phyloP scores from a whole-genome alignment of 345 rosid genomes.

The Linum trigynum region DNA sequence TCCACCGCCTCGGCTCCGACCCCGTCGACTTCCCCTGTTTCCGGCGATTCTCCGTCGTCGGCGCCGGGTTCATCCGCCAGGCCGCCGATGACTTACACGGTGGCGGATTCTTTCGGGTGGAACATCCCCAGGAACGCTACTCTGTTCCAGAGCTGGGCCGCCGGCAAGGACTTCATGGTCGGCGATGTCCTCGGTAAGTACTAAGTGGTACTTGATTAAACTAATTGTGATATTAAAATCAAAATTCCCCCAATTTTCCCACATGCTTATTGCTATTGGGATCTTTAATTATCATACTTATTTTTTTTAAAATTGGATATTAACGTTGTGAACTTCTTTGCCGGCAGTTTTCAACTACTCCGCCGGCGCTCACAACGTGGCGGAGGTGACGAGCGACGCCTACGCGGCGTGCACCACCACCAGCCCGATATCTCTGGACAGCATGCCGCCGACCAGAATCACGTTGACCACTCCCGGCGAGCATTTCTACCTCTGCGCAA shows the following conservation, averaged over 20 bases:
- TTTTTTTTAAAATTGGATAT: not conserved
- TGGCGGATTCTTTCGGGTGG: not conserved
- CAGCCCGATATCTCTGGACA: constrained; percentile 1
- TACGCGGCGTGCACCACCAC: constrained; percentile 27
- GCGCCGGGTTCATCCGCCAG: not conserved
- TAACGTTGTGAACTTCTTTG: not conserved
- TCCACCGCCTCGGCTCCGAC: too few relatives aligned
- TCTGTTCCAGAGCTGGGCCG: not conserved
- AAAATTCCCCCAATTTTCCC: not conserved
- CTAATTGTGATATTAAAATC: not conserved
- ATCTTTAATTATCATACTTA: too few relatives aligned
- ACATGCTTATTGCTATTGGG: too few relatives aligned
- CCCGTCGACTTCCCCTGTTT: not conserved
- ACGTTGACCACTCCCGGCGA: constrained; percentile 19
- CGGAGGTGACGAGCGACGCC: constrained; percentile 31
- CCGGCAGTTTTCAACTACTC: constrained; percentile 41
- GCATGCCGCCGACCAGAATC: constrained; percentile 30
- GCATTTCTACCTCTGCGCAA: too few relatives aligned
- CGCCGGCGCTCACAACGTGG: constrained; percentile 39
- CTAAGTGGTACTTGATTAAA: too few relatives aligned
- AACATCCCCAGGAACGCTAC: not conserved
- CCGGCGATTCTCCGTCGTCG: not conserved
- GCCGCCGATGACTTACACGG: not conserved
- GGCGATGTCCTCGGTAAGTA: too few relatives aligned
- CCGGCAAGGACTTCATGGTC: too few relatives aligned